Evolutionary conservation across 441 rosid species (phyloP), one percentile per base, ranked within the genome.

Genomic region (Erodium moschatum): DNA sequence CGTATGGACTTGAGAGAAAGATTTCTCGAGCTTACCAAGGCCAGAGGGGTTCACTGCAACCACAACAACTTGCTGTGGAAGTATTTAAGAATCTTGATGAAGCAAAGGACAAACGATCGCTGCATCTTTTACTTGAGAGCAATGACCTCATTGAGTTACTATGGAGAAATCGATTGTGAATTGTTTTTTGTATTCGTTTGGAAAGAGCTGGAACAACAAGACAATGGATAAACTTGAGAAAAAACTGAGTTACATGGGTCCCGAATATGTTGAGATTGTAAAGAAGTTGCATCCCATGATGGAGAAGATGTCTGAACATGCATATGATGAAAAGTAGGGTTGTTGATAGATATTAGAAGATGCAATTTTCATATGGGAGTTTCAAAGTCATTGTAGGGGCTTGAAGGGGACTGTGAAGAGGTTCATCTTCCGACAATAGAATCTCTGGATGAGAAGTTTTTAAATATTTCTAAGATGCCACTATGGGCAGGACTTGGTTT

Each of bases 401-500:
- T 65, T 35, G 70, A 77, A 69, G 88, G 88, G 78, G 96, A 96
- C 44, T 93, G 86, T 69, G 96, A 91, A 62, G 98, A 91, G 83
- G 88, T 93, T 79, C 96, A 89, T 71, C 89, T 91, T 79, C 96
- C 96, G 31, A 83, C 87, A 0, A 68, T 73, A 80, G 88, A 87
- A 82, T 87, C 82, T 71, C 50, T 81, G 1, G 76, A 82, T 65
- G 97, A 94, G 87, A 86, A 69, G 83, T 79, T 93, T 71, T 89
- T 91, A 66, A 89, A 84, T 78, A 82, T 93, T 65, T 76, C 86
- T 2, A 86, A 90, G n/a, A 85, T 93, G 96, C 97, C 96, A 24
- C 85, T 79, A 31, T 93, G 96, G 96, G 97, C 97, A n/a, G 97
- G 87, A 24, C 86, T 90, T 8, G 98, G 97, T 60, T 93, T 93